Evolutionary conservation across 805 yeast genomes (phyloP).

Genomic region (Zygotorulaspora chibaensis): DNA sequence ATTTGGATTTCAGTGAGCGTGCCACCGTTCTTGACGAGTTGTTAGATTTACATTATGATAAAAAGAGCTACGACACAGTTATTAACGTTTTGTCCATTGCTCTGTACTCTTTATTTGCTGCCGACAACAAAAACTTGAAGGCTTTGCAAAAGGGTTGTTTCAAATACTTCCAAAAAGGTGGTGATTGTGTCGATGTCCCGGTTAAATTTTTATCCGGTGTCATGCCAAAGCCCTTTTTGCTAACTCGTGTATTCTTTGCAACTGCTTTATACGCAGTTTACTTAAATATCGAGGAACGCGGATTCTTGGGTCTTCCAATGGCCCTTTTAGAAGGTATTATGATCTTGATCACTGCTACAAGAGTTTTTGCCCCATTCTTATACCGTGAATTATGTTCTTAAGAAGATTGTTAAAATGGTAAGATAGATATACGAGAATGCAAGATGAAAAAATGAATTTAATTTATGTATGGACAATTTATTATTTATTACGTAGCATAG

Average conservation of each 20-base stretch:
- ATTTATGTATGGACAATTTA: not conserved
- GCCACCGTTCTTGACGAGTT: constrained; percentile 52
- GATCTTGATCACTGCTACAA: constrained; percentile 66
- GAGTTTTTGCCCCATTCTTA: constrained; percentile 76
- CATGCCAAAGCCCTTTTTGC: constrained; percentile 64
- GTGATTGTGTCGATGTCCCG: constrained; percentile 72
- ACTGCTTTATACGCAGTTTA: constrained; percentile 84
- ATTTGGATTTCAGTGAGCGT: constrained; percentile 49
- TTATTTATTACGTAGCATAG: constrained; percentile 1
- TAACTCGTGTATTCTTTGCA: constrained; percentile 81
- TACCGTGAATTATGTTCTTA: constrained; percentile 44
- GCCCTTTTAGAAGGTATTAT: constrained; percentile 68
- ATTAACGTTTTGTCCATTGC: constrained; percentile 90
- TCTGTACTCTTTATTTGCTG: constrained; percentile 84
- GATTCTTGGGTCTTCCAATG: constrained; percentile 60
- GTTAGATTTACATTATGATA: constrained; percentile 64
- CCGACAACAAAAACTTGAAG: constrained; percentile 59
- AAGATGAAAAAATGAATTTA: not conserved
- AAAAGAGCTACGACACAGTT: constrained; percentile 78
- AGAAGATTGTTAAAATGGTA: constrained; percentile 5
- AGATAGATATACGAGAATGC: not conserved
- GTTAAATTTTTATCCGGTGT: constrained; percentile 80
- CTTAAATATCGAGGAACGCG: constrained; percentile 61
- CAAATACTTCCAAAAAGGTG: constrained; percentile 79
- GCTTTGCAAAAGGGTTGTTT: constrained; percentile 87